These are phyloP conservation scores for Entomortierella parvispora DNA, from an alignment of 192 early-diverging fungal genomes.

Conservation along the genomic window DNA sequence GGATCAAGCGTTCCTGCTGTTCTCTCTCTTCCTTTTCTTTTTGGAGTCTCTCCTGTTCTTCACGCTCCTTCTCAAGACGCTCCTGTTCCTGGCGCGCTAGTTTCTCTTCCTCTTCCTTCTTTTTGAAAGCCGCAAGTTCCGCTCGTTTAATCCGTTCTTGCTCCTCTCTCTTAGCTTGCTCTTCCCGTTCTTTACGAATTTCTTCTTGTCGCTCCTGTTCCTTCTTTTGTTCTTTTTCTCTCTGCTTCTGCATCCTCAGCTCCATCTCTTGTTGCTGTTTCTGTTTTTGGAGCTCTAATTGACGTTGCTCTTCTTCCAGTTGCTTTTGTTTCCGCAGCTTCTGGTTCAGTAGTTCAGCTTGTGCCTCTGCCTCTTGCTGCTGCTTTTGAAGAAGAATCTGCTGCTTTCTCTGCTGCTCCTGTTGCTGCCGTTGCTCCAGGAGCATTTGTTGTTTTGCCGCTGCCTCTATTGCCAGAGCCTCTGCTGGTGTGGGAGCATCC, in stretches of 20 bases:
- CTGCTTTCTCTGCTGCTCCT: constrained; percentile 40
- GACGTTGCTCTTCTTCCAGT: constrained; percentile 25
- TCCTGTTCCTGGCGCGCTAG: constrained; percentile 9
- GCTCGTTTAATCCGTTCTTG: constrained; percentile 11
- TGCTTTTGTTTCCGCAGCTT: constrained; percentile 20
- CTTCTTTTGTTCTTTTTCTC: constrained; percentile 20
- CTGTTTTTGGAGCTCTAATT: constrained; percentile 24
- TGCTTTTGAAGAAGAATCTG: constrained; percentile 23
- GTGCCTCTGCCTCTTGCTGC: constrained; percentile 16
- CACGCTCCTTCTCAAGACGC: constrained; percentile 2
- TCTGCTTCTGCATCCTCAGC: constrained; percentile 6
- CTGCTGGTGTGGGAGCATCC: constrained; percentile 50
- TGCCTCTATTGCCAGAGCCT: constrained; percentile 41
- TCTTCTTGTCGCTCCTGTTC: constrained; percentile 5
- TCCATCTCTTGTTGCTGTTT: constrained; percentile 44
- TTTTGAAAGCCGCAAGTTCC: too few species aligned
- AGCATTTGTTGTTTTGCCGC: constrained; percentile 44
- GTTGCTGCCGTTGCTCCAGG: constrained; percentile 39
- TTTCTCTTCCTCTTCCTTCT: constrained; percentile 14
- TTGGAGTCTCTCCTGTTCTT: constrained; percentile 10
- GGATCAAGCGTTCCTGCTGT: background rate
- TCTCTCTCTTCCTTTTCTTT: constrained; percentile 13
- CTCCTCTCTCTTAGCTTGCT: constrained; percentile 1
- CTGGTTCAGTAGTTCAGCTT: constrained; percentile 18
- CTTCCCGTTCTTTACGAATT: constrained; percentile 22